These are phyloP conservation scores for Podaxis pistillaris DNA, from an alignment of 768 basidiomycete genomes.

Conservation along the genomic window DNA sequence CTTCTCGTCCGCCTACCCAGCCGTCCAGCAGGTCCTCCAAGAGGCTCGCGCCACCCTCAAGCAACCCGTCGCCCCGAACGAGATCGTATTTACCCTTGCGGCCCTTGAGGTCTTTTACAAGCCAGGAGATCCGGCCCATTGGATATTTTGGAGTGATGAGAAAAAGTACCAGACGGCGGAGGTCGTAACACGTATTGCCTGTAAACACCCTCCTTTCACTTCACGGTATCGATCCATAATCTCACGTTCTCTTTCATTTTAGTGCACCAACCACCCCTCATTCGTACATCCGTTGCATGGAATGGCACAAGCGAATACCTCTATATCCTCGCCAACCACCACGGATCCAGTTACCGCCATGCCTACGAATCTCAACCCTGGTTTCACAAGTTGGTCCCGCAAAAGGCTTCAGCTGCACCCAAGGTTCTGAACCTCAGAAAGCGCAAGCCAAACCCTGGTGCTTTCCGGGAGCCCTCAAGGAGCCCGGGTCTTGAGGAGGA, in stretches of 20 bases:
- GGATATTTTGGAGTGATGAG: constrained; percentile 62
- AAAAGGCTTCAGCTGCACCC: constrained; percentile 26
- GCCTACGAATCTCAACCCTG: constrained; percentile 30
- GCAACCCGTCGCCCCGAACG: constrained; percentile 38
- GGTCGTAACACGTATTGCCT: constrained; percentile 50
- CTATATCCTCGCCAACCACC: constrained; percentile 32
- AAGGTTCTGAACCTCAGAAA: constrained; percentile 32
- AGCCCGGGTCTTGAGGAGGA: constrained; percentile 25
- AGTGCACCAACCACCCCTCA: constrained; percentile 40
- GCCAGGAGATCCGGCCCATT: constrained; percentile 54
- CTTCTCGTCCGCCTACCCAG: constrained; percentile 46
- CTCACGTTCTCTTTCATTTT: constrained; percentile 11
- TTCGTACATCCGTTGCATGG: constrained; percentile 41
- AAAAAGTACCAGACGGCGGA: constrained; percentile 46
- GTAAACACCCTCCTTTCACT: constrained; percentile 36
- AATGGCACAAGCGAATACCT: constrained; percentile 41
- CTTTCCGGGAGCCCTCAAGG: constrained; percentile 25
- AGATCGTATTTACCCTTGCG: constrained; percentile 52
- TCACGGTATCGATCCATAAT: background rate
- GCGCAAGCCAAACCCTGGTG: constrained; percentile 28
- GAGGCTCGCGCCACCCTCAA: constrained; percentile 36
- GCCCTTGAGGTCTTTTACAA: constrained; percentile 60
- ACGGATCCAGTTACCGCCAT: constrained; percentile 30
- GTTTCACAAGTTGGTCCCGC: constrained; percentile 31
- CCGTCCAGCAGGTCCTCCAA: constrained; percentile 47